Evolutionary conservation across 1,139 yeast genomes (phyloP).

Genomic region (Ogataea hybrid): DNA sequence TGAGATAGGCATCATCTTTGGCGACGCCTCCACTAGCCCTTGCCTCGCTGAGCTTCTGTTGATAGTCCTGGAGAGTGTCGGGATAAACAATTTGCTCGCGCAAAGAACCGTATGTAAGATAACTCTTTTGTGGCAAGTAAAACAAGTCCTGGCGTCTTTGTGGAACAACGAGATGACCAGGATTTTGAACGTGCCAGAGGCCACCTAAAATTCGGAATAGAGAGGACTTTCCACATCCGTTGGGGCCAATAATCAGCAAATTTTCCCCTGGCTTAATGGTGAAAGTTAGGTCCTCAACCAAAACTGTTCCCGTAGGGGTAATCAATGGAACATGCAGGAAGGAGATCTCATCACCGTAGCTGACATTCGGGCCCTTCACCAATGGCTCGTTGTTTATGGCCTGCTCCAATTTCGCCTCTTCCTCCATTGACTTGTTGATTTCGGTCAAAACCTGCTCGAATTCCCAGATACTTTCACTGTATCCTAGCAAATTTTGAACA

Average conservation of each 20-base stretch:
- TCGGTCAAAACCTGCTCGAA: constrained; percentile 64
- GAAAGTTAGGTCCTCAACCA: constrained; percentile 66
- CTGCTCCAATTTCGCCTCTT: constrained; percentile 24
- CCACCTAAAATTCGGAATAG: constrained; percentile 89
- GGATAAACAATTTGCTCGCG: constrained; percentile 92
- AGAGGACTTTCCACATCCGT: constrained; percentile 94
- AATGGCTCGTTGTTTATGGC: constrained; percentile 22
- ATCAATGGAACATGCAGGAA: constrained; percentile 74
- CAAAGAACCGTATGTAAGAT: constrained; percentile 70
- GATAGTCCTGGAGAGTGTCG: constrained; percentile 60
- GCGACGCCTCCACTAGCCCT: constrained; percentile 23
- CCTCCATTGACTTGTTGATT: constrained; percentile 35
- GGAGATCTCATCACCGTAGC: constrained; percentile 57
- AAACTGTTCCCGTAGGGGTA: constrained; percentile 80
- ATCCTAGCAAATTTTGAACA: constrained; percentile 81
- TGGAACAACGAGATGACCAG: constrained; percentile 65
- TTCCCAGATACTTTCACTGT: constrained; percentile 71
- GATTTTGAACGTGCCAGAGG: constrained; percentile 77
- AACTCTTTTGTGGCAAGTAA: constrained; percentile 91
- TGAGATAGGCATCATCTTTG: constrained; percentile 60
- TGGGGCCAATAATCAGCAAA: constrained; percentile 88
- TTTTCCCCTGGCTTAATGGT: constrained; percentile 80
- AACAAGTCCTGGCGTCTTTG: constrained; percentile 64
- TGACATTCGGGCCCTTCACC: constrained; percentile 33
- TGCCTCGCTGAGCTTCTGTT: constrained; percentile 32